Evolutionary conservation across 2,329 filamentous ascomycete genomes (phyloP).

Genomic region (Elsinoe arachidis): DNA sequence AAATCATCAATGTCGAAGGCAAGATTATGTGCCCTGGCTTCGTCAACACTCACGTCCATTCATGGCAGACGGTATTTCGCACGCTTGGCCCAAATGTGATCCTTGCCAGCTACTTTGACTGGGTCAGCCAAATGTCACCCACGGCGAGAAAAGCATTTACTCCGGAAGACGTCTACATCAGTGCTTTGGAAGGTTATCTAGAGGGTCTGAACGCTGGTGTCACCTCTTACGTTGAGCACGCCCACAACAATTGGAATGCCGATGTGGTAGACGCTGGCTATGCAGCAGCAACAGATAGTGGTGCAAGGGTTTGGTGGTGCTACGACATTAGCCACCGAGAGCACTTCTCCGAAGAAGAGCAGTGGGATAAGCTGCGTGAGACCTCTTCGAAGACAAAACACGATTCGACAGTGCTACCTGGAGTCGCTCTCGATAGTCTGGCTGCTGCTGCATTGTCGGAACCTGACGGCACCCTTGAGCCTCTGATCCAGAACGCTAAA

Average conservation of each 20-base stretch:
- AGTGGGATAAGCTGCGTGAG: neutral
- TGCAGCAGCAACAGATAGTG: slow-evolving; percentile 13
- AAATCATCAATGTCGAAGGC: slow-evolving; percentile 34
- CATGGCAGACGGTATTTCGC: slow-evolving; percentile 49
- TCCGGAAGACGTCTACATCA: slow-evolving; percentile 40
- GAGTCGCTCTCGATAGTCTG: neutral
- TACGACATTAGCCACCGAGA: slow-evolving; percentile 35
- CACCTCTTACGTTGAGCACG: slow-evolving; percentile 46
- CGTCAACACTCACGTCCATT: slow-evolving; percentile 38
- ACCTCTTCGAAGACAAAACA: neutral
- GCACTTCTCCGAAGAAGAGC: neutral
- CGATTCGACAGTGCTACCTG: neutral
- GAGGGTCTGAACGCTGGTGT: slow-evolving; percentile 46
- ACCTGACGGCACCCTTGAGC: too few species aligned
- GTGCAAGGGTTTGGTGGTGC: slow-evolving; percentile 26
- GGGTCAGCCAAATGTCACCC: slow-evolving; percentile 30
- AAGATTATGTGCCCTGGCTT: slow-evolving; percentile 33
- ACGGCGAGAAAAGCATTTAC: slow-evolving; percentile 25
- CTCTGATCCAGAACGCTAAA: neutral
- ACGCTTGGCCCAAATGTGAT: slow-evolving; percentile 46
- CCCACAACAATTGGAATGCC: slow-evolving; percentile 33
- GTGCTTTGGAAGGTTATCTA: slow-evolving; percentile 36
- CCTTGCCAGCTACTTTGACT: slow-evolving; percentile 40
- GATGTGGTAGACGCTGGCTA: neutral
- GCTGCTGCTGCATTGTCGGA: neutral